These are phyloP conservation scores for Obba rivulosa DNA, from an alignment of 768 basidiomycete genomes.

Conservation along the genomic window DNA sequence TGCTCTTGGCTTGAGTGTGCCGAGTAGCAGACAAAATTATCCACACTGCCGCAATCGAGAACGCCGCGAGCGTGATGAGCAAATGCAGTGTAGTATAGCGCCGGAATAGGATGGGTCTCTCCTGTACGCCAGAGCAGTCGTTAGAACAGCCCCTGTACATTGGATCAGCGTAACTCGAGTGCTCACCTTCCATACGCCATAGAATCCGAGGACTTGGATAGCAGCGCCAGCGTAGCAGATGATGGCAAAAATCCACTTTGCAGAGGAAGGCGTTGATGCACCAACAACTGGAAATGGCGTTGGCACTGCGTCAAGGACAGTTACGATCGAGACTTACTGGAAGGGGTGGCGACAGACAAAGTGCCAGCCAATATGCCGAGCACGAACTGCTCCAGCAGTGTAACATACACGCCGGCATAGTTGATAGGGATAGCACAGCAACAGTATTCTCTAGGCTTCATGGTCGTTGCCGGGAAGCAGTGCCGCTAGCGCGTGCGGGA, in stretches of 20 bases:
- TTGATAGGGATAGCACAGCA: constrained; percentile 90
- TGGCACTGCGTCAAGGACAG: background rate
- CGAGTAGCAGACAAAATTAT: constrained; percentile 72
- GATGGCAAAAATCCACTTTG: constrained; percentile 66
- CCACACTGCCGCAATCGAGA: constrained; percentile 78
- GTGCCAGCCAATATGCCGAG: constrained; percentile 63
- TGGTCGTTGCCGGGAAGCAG: constrained; percentile 21
- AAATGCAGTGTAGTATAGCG: constrained; percentile 67
- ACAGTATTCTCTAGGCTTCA: constrained; percentile 84
- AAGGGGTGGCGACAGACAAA: constrained; percentile 70
- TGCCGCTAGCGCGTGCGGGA: no score
- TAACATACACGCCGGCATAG: constrained; percentile 85
- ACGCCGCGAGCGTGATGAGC: constrained; percentile 48
- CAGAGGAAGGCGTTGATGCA: constrained; percentile 74
- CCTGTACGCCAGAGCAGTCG: constrained; percentile 35
- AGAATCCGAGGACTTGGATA: constrained; percentile 77
- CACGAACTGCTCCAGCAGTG: constrained; percentile 71
- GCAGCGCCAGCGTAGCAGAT: constrained; percentile 73
- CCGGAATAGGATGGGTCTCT: constrained; percentile 58
- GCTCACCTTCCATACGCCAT: constrained; percentile 74
- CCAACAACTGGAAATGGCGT: constrained; percentile 62
- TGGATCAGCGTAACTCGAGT: background rate
- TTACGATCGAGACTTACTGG: constrained; percentile 49
- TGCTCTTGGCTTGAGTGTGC: constrained; percentile 64
- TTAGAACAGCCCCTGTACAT: background rate